Evolutionary conservation across 768 basidiomycete genomes (phyloP), one percentile per base, ranked within the genome.

Genomic region (Epithele typhae): DNA sequence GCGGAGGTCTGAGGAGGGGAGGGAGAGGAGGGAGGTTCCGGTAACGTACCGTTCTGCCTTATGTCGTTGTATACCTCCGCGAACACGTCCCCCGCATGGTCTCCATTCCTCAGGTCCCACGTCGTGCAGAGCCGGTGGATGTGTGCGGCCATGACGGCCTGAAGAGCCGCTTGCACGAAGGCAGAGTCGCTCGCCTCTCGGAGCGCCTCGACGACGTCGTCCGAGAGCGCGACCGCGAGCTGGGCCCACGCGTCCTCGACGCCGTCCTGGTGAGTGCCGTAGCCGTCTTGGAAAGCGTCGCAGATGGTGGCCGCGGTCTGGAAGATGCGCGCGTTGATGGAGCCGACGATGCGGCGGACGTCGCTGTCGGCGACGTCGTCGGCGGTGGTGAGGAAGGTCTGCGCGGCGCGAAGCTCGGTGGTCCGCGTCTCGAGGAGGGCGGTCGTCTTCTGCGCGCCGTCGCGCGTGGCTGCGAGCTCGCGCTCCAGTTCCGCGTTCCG

Each of bases 231-330:
- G 11, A 43, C 11, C 10, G 12, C 17, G 9, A 42, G 27, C 17
- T 10, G 14, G 18, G 21, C 32, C 0, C 17, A 25, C 6, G 27
- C 37, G 10, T 30, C 3, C 3, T 41, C 34, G 9, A 17, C 27
- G 32, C 23, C 33, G 15, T 40, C 36, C 7, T 15, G 8, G 5
- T 22, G 10, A 6, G 19, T 15, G 14, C 19, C 30, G 19, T 39
- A 39, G n/a, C 38, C 23, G 23, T 18, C 60, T 7, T 57, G 61
- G 59, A 73, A 71, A 2, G 65, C 41, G 37, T 77, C 76, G 2
- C 76, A 70, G 47, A 79, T 68, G 47, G 65, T 67, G 0, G 73
- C 72, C 2, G 76, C 73, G 18, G 68, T 69, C 53, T 80, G 75
- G 30, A 68, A 68, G 25, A 79, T 73, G 47, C 72, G 70, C 6